Percentiles rank a stretch among this genome's conserved stretches.
Evolutionary conservation across 768 basidiomycete genomes (phyloP).

Genomic region (Kwoniella newhampshirensis): DNA sequence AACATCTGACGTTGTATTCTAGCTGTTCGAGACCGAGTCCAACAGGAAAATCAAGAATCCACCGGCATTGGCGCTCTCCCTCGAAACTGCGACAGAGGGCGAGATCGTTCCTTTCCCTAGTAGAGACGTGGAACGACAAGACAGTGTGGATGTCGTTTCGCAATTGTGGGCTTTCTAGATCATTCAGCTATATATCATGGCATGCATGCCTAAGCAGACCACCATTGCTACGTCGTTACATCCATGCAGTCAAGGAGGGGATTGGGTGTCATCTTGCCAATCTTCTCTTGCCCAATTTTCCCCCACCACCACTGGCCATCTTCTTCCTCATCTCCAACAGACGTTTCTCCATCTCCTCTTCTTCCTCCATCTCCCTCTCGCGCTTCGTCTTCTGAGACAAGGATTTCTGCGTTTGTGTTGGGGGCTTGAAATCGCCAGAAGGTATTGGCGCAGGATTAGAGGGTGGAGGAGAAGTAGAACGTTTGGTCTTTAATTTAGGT

Average conservation of each 20-base stretch:
- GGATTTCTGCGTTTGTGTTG: constrained; percentile 2
- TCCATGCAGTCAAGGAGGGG: too few relatives aligned
- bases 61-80: constrained; percentile 58
- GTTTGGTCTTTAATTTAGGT: not conserved
- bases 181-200: too few relatives aligned
- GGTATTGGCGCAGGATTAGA: too few relatives aligned
- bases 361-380: constrained; percentile 30
- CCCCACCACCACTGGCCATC: constrained; percentile 40
- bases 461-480: not conserved
- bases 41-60: constrained; percentile 78
- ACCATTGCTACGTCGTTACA: too few relatives aligned
- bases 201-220: too few relatives aligned
- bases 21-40: constrained; percentile 85
- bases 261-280: constrained; percentile 17
- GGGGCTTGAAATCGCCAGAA: constrained; percentile 20
- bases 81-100: constrained; percentile 25
- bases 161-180: constrained; percentile 25
- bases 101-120: constrained; percentile 15
- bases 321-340: constrained; percentile 36
- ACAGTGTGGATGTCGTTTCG: constrained; percentile 18
- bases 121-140: not conserved
- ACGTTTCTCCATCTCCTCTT: constrained; percentile 29
- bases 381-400: constrained; percentile 24
- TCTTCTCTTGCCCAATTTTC: constrained; percentile 28
- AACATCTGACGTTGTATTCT: not conserved